These are phyloP conservation scores for Verruconis gallopava DNA, from an alignment of 2,329 filamentous ascomycete species.

Conservation along the genomic window DNA sequence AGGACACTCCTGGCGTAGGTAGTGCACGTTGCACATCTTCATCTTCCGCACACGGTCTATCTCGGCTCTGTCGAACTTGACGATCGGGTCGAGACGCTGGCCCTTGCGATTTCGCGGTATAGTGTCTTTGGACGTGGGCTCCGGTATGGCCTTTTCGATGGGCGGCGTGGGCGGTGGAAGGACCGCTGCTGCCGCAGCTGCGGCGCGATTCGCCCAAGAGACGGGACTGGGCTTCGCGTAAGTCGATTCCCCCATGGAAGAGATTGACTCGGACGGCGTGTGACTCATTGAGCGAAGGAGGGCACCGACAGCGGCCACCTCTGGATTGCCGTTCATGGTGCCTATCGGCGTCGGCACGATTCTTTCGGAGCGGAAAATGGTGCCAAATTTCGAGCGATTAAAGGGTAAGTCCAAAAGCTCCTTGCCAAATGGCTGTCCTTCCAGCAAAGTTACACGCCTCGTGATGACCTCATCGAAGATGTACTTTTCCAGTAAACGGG, in stretches of 20 bases:
- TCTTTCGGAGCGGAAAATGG: slow-evolving; percentile 34
- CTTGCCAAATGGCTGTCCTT: slow-evolving; percentile 43
- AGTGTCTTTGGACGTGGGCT: slow-evolving; percentile 21
- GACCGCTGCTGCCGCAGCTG: neutral
- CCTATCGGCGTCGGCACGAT: neutral
- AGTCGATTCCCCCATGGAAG: neutral
- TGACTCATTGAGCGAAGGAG: slow-evolving; percentile 1
- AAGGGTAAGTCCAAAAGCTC: slow-evolving; percentile 39
- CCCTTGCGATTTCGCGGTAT: slow-evolving; percentile 46
- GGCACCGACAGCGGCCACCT: neutral
- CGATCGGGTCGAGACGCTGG: slow-evolving; percentile 43
- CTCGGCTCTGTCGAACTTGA: slow-evolving; percentile 40
- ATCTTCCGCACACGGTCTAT: slow-evolving; percentile 47
- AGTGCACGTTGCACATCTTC: slow-evolving; percentile 51
- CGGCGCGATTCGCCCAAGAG: slow-evolving; percentile 3
- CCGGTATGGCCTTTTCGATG: slow-evolving; percentile 23
- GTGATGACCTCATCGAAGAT: slow-evolving; percentile 31
- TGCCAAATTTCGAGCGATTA: slow-evolving; percentile 35
- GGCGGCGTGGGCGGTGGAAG: slow-evolving; percentile 16
- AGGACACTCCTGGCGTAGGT: slow-evolving; percentile 44
- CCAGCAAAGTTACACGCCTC: slow-evolving; percentile 41
- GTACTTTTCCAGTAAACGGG: slow-evolving; percentile 37
- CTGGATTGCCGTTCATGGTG: neutral
- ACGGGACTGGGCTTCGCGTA: neutral
- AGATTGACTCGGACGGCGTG: slow-evolving; percentile 4